Percentiles rank a stretch among this genome's conserved stretches.
Conservation (phyloP, 192 early-diverging fungal species). For the Chytriomyces sp. region DNA sequence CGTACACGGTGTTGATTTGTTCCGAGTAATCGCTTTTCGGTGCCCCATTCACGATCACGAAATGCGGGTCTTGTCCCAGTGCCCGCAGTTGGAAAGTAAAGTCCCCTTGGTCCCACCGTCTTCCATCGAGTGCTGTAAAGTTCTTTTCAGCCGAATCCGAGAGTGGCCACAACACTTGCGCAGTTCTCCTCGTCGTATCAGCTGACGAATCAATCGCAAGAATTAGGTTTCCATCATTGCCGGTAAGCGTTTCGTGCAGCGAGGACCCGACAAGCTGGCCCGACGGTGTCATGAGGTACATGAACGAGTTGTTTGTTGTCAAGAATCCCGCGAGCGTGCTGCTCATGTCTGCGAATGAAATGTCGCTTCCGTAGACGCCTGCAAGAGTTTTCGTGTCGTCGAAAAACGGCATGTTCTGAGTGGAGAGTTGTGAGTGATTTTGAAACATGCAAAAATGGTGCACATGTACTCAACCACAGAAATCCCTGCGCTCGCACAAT, state of each 20-base stretch:
- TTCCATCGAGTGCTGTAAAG: background rate
- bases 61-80: background rate
- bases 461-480: too few species aligned
- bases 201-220: too few species aligned
- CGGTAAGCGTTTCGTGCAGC: background rate
- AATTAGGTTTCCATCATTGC: background rate
- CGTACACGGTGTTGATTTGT: background rate
- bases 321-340: background rate
- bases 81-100: background rate
- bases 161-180: too few species aligned
- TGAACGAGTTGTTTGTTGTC: background rate
- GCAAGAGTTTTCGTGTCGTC: background rate
- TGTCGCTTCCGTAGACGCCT: background rate
- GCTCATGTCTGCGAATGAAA: background rate
- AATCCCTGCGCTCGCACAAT: too few species aligned
- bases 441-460: background rate
- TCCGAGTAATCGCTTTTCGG: background rate
- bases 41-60: constrained; percentile 6
- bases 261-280: background rate
- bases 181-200: too few species aligned
- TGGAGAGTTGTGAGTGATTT: background rate
- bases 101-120: background rate
- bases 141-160: too few species aligned
- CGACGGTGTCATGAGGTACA: background rate
- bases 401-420: background rate